Base-by-base conservation (phyloP, 768 basidiomycete species). In the Leccinum imitatum region DNA sequence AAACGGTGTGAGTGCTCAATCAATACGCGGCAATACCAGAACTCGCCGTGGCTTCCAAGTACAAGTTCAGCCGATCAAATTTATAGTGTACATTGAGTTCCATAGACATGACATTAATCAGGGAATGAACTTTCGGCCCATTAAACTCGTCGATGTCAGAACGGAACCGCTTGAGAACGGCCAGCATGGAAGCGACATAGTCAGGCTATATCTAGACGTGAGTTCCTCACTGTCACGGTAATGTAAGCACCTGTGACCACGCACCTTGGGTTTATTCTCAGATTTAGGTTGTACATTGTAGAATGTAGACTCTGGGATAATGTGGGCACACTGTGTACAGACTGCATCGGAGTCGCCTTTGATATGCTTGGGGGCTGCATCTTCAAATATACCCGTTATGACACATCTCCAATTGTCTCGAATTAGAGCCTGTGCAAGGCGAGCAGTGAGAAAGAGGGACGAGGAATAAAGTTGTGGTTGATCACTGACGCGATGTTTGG, bases 321-420 rank as follows among this genome's bases (percentile, higher is more conserved):
- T 60, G 17, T 60, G 58, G 3, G 56, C 56, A 21, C 41, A 58
- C 0, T 50, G 23, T 50, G 47, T 23, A 11, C 4, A 4, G 10
- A n/a, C n/a, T 17, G 3, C 17, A 19, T 19, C 44, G 4, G 44
- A 46, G n/a, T n/a, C 10, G 35, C 10, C 35, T 13, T 13, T 35
- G 19, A 50, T 21, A 31, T 21, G 10, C 6, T 15, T 2, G 6
- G 50, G 53, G 13, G 33, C 50, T 11, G 17, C 13, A 14, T 4
- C 1, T 23, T 77, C 76, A 52, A 69, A 62, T 21, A 33, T 21
- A 52, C 69, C 71, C 13, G 72, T 71, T 7, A 77, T 59, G 10
- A 75, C 62, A 57, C 77, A 79, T 50, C 66, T 71, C 64, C 60
- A 75, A 5, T 65, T 68, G 58, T 79, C 77, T 31, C 77, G 73